Evolutionary conservation across 2,329 filamentous ascomycete species (phyloP).

Genomic region (Colletotrichum shisoi): DNA sequence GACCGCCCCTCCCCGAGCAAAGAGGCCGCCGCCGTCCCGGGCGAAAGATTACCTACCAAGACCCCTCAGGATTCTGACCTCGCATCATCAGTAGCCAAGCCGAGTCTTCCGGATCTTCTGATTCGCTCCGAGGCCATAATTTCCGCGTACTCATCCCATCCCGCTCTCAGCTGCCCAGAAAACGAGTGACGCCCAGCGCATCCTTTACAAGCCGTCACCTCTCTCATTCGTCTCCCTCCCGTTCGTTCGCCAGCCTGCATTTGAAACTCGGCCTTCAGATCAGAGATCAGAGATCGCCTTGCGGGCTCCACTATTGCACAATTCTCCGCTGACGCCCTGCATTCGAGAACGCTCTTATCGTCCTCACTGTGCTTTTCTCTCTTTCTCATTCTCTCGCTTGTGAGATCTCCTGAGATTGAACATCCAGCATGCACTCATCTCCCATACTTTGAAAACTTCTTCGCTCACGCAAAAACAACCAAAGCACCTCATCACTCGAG

Average conservation of each 20-base stretch:
- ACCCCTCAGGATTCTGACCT: slow-evolving; percentile 9
- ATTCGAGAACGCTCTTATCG: background rate
- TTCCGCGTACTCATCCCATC: slow-evolving; percentile 28
- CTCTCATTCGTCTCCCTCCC: slow-evolving; percentile 17
- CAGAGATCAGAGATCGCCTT: slow-evolving; percentile 20
- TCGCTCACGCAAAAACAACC: background rate
- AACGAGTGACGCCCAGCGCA: slow-evolving; percentile 20
- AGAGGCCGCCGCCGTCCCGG: slow-evolving; percentile 9
- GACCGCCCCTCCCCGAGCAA: background rate
- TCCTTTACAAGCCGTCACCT: slow-evolving; percentile 13
- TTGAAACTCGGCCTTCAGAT: slow-evolving; percentile 17
- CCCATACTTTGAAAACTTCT: background rate
- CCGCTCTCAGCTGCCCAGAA: slow-evolving; percentile 18
- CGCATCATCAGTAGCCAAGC: slow-evolving; percentile 33
- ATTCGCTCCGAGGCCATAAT: slow-evolving; percentile 34
- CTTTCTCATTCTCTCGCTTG: slow-evolving; percentile 2
- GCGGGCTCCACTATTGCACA: slow-evolving; percentile 9
- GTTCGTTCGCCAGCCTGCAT: slow-evolving; percentile 13
- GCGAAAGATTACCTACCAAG: slow-evolving; percentile 16
- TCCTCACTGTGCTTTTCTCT: background rate
- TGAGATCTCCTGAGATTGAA: slow-evolving; percentile 5
- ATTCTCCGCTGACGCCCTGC: slow-evolving; percentile 20
- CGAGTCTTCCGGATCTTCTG: slow-evolving; percentile 28
- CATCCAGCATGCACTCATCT: background rate
- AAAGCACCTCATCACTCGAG: background rate